These are phyloP conservation scores for Psophocarpus tetragonolobus DNA, from an alignment of 306 rosid genomes.

Conservation along the genomic window DNA sequence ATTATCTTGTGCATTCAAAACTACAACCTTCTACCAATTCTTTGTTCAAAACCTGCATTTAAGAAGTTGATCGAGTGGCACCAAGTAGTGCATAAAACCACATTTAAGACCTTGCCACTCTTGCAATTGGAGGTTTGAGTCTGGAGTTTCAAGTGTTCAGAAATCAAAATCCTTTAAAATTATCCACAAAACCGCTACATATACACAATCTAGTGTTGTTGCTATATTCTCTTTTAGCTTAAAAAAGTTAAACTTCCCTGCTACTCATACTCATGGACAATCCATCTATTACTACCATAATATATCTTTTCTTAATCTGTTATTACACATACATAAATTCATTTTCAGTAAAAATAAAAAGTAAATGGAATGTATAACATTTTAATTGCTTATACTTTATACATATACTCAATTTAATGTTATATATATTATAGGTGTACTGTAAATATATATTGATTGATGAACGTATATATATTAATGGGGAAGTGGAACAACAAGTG, in stretches of 20 bases:
- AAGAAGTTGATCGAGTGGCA: slow-evolving; percentile 14
- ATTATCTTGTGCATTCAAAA: slow-evolving; percentile 30
- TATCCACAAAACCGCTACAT: slow-evolving; percentile 13
- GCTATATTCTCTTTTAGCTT: slow-evolving; percentile 23
- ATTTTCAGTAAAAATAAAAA: too few relatives aligned
- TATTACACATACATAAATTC: too few relatives aligned
- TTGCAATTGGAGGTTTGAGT: slow-evolving; percentile 17
- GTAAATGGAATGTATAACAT: too few relatives aligned
- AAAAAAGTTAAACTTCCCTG: slow-evolving; percentile 16
- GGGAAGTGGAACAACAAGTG: too few relatives aligned
- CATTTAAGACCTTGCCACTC: slow-evolving; percentile 25
- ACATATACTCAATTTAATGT: too few relatives aligned
- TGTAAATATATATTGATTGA: too few relatives aligned
- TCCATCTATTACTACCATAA: slow-evolving; percentile 23
- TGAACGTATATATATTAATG: too few relatives aligned
- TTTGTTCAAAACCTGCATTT: slow-evolving; percentile 34
- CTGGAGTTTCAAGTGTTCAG: neutral
- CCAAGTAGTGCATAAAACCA: neutral
- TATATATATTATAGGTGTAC: too few relatives aligned
- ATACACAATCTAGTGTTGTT: slow-evolving; percentile 38
- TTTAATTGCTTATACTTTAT: too few relatives aligned
- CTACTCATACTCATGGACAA: slow-evolving; percentile 36
- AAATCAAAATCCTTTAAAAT: slow-evolving; percentile 7
- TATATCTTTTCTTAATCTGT: slow-evolving; percentile 28
- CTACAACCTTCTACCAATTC: slow-evolving; percentile 40